These are phyloP conservation scores for Chytriomyces sp. DNA, from an alignment of 192 early-diverging fungal genomes.

Conservation along the genomic window DNA sequence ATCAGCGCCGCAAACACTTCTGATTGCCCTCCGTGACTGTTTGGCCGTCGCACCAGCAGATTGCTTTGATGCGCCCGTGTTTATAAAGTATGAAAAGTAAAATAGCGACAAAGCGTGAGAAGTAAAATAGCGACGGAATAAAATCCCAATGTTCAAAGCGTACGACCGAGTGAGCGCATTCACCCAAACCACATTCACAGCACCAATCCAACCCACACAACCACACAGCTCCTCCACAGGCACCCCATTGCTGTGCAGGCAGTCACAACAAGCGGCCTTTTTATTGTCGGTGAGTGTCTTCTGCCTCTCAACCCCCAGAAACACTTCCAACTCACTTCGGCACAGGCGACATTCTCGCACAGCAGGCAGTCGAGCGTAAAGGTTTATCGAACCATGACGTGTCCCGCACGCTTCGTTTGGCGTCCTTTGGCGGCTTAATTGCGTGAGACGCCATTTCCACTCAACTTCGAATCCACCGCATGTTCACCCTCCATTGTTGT, in stretches of 20 bases:
- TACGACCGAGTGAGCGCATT: constrained; percentile 17
- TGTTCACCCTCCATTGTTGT: neutral
- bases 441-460: constrained; percentile 45
- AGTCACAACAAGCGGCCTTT: constrained; percentile 19
- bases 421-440: constrained; percentile 57
- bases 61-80: too few relatives aligned
- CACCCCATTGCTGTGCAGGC: constrained; percentile 9
- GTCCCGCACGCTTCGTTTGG: constrained; percentile 57
- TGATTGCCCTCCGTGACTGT: too few relatives aligned
- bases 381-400: constrained; percentile 52
- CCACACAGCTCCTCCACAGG: constrained; percentile 14
- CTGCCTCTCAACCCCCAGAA: too few relatives aligned
- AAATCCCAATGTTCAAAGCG: constrained; percentile 7
- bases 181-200: neutral
- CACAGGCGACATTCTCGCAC: constrained; percentile 72
- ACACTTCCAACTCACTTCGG: neutral
- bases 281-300: constrained; percentile 7
- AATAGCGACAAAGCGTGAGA: too few relatives aligned
- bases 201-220: neutral
- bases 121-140: too few relatives aligned
- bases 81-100: too few relatives aligned
- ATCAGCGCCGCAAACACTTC: too few relatives aligned
- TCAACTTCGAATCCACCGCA: neutral
- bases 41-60: too few relatives aligned
- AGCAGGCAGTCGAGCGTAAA: constrained; percentile 64